Evolutionary conservation across 805 yeast genomes (phyloP).

Genomic region (Pichia manshurica): DNA sequence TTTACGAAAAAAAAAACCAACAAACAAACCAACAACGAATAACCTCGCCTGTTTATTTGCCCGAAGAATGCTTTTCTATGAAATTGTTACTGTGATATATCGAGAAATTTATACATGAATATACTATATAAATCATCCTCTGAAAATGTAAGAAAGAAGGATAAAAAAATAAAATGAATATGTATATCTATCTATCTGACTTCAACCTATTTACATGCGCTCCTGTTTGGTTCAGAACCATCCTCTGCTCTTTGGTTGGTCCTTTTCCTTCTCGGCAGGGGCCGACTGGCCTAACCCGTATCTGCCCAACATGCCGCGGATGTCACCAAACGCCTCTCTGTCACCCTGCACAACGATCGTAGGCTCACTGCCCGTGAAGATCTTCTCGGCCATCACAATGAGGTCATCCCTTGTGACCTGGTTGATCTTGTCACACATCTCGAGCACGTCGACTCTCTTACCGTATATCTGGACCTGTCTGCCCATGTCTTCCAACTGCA

Average conservation of each 20-base stretch:
- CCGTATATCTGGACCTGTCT: conserved; percentile 88
- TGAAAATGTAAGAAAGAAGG: not conserved
- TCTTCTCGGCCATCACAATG: conserved; percentile 63
- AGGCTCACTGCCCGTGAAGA: conserved; percentile 72
- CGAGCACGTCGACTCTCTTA: conserved; percentile 63
- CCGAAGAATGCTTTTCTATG: not conserved
- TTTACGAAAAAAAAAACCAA: no score
- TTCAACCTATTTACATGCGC: no score
- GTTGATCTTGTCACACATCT: conserved; percentile 78
- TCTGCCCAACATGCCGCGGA: conserved; percentile 52
- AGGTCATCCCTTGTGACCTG: conserved; percentile 62
- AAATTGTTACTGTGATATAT: not conserved
- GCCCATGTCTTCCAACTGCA: conserved; percentile 93
- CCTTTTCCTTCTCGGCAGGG: not conserved
- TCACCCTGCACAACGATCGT: conserved; percentile 87
- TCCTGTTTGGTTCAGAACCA: conserved; percentile 10
- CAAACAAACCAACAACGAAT: no score
- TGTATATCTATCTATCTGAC: no score
- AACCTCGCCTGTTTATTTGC: not conserved
- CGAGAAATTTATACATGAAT: not conserved
- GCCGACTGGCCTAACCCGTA: conserved; percentile 64
- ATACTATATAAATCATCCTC: not conserved
- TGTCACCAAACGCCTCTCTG: conserved; percentile 80
- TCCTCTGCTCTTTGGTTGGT: conserved; percentile 6
- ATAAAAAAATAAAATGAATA: not conserved